phyloP scores from a whole-genome alignment of 2,329 filamentous ascomycete species.

The Dactylellina parvicollis region DNA sequence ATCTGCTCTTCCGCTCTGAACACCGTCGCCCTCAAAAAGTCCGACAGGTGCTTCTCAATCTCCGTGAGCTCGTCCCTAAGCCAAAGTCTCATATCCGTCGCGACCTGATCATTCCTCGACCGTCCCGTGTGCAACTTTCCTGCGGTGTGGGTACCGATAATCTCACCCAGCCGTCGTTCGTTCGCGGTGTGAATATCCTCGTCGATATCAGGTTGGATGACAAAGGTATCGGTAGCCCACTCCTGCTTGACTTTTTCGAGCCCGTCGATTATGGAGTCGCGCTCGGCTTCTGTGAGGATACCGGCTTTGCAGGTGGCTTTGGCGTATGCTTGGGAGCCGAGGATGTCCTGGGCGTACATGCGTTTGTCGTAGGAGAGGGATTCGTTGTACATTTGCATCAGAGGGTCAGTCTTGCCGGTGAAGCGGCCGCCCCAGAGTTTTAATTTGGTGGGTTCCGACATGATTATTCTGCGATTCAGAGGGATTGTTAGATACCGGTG shows the following conservation, averaged over 20 bases:
- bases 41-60: slow-evolving; percentile 75
- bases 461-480: not conserved
- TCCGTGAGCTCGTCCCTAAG: slow-evolving; percentile 76
- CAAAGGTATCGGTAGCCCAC: slow-evolving; percentile 67
- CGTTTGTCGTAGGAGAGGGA: slow-evolving; percentile 80
- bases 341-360: slow-evolving; percentile 82
- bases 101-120: slow-evolving; percentile 89
- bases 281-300: slow-evolving; percentile 78
- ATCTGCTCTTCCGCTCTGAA: slow-evolving; percentile 78
- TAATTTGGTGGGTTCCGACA: slow-evolving; percentile 35
- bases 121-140: slow-evolving; percentile 91
- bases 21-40: slow-evolving; percentile 75
- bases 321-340: slow-evolving; percentile 82
- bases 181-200: slow-evolving; percentile 77
- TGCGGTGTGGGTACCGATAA: slow-evolving; percentile 84
- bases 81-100: slow-evolving; percentile 91
- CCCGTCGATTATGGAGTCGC: slow-evolving; percentile 77
- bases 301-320: slow-evolving; percentile 79
- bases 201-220: slow-evolving; percentile 67
- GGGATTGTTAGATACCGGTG: too few relatives aligned
- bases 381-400: slow-evolving; percentile 87
- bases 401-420: slow-evolving; percentile 77
- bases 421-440: slow-evolving; percentile 66
- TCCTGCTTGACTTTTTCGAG: slow-evolving; percentile 69
- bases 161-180: slow-evolving; percentile 78